Evolutionary conservation across 495 filamentous ascomycete species (phyloP).

Genomic region (Articulospora tetracladia): DNA sequence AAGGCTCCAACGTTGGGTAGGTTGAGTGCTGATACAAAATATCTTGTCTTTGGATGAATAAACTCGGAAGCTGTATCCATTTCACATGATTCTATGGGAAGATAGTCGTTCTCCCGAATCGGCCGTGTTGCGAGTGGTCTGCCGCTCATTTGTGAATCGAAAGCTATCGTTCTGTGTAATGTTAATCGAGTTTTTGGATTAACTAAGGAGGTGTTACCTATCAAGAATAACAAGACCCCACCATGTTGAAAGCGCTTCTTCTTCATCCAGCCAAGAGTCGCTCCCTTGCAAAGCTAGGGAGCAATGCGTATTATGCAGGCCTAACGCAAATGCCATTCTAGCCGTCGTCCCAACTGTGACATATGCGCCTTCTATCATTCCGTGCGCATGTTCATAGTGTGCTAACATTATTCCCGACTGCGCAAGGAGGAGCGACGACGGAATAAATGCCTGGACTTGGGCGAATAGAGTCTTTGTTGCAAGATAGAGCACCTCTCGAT

Average conservation of each 20-base stretch:
- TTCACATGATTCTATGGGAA: slow-evolving; percentile 23
- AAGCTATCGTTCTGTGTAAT: slow-evolving; percentile 13
- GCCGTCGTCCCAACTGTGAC: slow-evolving; percentile 9
- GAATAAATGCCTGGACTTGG: slow-evolving; percentile 28
- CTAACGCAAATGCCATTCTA: slow-evolving; percentile 24
- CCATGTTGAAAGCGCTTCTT: slow-evolving; percentile 15
- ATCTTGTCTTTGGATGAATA: slow-evolving; percentile 12
- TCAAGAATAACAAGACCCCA: slow-evolving; percentile 20
- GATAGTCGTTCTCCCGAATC: slow-evolving; percentile 10
- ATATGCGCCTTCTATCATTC: slow-evolving; percentile 14
- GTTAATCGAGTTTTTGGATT: not conserved
- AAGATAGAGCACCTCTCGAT: slow-evolving; percentile 30
- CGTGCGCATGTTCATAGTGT: slow-evolving; percentile 24
- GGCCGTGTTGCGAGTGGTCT: slow-evolving; percentile 11
- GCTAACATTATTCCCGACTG: slow-evolving; percentile 32
- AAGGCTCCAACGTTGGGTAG: slow-evolving; percentile 26
- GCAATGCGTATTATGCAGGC: slow-evolving; percentile 21
- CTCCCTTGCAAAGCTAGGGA: slow-evolving; percentile 15
- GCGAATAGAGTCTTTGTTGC: slow-evolving; percentile 31
- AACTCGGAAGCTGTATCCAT: not conserved
- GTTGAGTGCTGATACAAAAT: slow-evolving; percentile 13
- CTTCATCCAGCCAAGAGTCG: slow-evolving; percentile 6
- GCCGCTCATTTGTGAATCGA: slow-evolving; percentile 9
- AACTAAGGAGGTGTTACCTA: slow-evolving; percentile 1
- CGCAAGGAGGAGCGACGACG: slow-evolving; percentile 28